Evolutionary conservation across 2,329 filamentous ascomycete species (phyloP).

Genomic region (Colletotrichum sp.): DNA sequence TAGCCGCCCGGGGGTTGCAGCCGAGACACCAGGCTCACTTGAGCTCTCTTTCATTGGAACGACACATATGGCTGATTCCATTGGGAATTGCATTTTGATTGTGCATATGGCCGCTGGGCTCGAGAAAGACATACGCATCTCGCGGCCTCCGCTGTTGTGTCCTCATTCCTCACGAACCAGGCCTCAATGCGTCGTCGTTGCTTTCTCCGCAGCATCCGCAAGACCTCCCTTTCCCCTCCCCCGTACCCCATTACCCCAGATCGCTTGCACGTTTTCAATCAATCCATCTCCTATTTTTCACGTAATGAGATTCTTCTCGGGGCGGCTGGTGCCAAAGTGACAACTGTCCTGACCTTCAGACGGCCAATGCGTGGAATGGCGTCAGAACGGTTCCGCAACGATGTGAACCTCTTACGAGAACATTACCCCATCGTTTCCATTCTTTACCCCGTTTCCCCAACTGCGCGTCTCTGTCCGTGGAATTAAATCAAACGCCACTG

Average conservation of each 20-base stretch:
- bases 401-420: slow-evolving; percentile 15
- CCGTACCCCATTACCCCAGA: slow-evolving; percentile 4
- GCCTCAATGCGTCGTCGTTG: not conserved
- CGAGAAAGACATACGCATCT: not conserved
- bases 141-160: not conserved
- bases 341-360: not conserved
- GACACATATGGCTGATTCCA: not conserved
- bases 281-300: not conserved
- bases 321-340: not conserved
- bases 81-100: not conserved
- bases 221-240: not conserved
- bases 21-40: not conserved
- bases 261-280: not conserved
- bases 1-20: not conserved
- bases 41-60: not conserved
- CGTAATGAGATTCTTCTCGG: not conserved
- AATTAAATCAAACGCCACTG: not conserved
- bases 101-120: rapidly evolving
- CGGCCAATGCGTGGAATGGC: not conserved
- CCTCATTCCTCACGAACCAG: not conserved
- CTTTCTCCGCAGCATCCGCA: not conserved
- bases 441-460: not conserved
- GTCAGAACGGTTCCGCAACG: not conserved
- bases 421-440: slow-evolving; percentile 5
- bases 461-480: not conserved